phyloP scores from a whole-genome alignment of 2,329 filamentous ascomycete genomes.

The Lachnellula occidentalis region DNA sequence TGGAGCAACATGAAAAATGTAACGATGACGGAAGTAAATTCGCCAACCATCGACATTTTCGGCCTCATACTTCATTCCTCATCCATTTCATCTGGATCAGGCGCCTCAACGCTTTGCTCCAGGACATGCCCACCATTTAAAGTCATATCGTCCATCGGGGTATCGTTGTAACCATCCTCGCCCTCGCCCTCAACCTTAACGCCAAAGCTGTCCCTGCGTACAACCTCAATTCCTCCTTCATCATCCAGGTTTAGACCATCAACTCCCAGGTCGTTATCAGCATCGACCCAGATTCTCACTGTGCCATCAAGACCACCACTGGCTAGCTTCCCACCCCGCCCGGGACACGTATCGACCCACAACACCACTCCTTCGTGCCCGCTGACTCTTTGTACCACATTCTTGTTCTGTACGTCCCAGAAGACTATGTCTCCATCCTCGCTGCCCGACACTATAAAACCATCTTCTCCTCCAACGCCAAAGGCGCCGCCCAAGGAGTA shows the following conservation, averaged over 20 bases:
- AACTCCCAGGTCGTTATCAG: constrained; percentile 22
- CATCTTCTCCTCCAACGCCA: constrained; percentile 53
- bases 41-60: not conserved
- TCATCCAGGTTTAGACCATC: constrained; percentile 14
- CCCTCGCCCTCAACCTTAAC: constrained; percentile 15
- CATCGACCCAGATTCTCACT: constrained; percentile 55
- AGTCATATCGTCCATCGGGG: constrained; percentile 20
- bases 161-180: constrained; percentile 20
- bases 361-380: constrained; percentile 56
- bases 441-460: constrained; percentile 75
- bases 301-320: constrained; percentile 59
- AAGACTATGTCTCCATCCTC: constrained; percentile 81
- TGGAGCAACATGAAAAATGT: not conserved
- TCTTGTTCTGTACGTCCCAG: constrained; percentile 88
- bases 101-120: constrained; percentile 4
- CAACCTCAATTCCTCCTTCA: constrained; percentile 1
- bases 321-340: constrained; percentile 45
- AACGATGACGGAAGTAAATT: not conserved
- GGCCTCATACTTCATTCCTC: constrained; percentile 10
- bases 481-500: constrained; percentile 86
- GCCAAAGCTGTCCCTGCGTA: constrained; percentile 9
- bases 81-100: constrained; percentile 12
- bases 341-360: constrained; percentile 59
- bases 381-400: constrained; percentile 63
- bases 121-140: constrained; percentile 4